Evolutionary conservation across 257 asterid species (phyloP).

Genomic region (Nicotiana obtusifolia): DNA sequence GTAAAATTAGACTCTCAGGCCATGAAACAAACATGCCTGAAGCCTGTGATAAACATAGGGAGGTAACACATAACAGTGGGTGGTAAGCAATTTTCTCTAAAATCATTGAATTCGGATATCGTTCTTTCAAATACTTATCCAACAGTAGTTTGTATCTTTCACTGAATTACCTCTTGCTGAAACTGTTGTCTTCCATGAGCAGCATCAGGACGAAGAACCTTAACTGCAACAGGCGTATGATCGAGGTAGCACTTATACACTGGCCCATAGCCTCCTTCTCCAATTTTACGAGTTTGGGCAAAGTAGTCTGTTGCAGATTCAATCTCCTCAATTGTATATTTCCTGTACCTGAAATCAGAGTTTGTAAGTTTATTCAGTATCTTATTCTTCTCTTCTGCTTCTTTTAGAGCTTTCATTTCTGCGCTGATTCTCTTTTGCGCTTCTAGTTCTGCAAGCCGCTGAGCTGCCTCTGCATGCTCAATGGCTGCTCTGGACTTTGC

Average conservation of each 20-base stretch:
- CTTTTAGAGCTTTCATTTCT: conserved; percentile 27
- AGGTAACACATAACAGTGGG: too few relatives aligned
- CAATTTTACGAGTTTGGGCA: conserved; percentile 31
- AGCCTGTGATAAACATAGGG: neutral
- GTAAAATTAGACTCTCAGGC: neutral
- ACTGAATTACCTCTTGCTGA: conserved; percentile 31
- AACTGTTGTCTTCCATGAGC: conserved; percentile 38
- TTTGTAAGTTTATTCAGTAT: conserved; percentile 8
- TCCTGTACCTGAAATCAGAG: conserved; percentile 24
- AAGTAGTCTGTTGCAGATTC: conserved; percentile 38
- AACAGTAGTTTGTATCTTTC: neutral
- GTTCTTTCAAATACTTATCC: too few relatives aligned
- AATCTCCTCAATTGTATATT: conserved; percentile 37
- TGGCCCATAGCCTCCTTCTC: conserved; percentile 44
- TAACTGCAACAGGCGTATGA: conserved; percentile 39
- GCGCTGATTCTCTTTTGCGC: conserved; percentile 27
- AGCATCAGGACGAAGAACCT: conserved; percentile 37
- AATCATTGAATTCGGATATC: too few relatives aligned
- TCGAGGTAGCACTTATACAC: conserved; percentile 36
- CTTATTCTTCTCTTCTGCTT: conserved; percentile 25
- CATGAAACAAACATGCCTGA: neutral
- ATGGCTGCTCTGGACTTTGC: conserved; percentile 28
- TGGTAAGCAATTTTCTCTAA: too few relatives aligned
- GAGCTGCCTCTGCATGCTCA: conserved; percentile 33
- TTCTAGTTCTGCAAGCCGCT: conserved; percentile 30